Evolutionary conservation across 2,329 filamentous ascomycete species (phyloP), one percentile per base, ranked within the genome.

Genomic region (Aspergillus awamori): DNA sequence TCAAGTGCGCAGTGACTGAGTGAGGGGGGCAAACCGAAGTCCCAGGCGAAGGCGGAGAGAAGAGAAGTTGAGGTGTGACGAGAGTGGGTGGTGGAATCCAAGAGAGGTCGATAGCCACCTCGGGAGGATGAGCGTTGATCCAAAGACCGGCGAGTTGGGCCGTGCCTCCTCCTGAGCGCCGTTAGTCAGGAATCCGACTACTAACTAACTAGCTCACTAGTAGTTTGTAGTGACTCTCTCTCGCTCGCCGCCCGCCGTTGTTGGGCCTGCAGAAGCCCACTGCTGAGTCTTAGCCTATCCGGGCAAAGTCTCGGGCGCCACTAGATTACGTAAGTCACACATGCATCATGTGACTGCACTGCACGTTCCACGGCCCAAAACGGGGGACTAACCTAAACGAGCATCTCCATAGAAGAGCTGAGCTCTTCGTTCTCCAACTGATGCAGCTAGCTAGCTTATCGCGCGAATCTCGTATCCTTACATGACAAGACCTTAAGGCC

Each of bases 61-160:
- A 45, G 41, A 22, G 41, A 45, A 22, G 47, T 10, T 17, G 47
- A 33, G 47, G 47, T 30, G 47, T 51, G 47, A 51, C 47, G 24
- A 36, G 26, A n/a, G 45, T 49, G 47, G 26, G 26, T 6, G 15
- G 26, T 30, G 47, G n/a, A 49, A 49, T 26, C 24, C 11, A 28
- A 47, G 45, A 51, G 47, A 33, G 47, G 47, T 33, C 17, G 47
- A 51, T 51, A 51, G 47, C 45, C 47, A 51, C 26, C 8, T 26
- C 47, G 26, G 47, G 47, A n/a, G 47, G 45, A 49, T 45, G 45
- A 51, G 26, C 47, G 47, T 17, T 51, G 47, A 51, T 51, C n/a
- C 47, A 51, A 51, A 51, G 47, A 30, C 45, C 47, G 47, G 47
- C n/a, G 47, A 30, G 47, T 51, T 51, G 47, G 47, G 47, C 47